These are phyloP conservation scores for Andrographis paniculata DNA, from an alignment of 305 asterid species.

Conservation along the genomic window DNA sequence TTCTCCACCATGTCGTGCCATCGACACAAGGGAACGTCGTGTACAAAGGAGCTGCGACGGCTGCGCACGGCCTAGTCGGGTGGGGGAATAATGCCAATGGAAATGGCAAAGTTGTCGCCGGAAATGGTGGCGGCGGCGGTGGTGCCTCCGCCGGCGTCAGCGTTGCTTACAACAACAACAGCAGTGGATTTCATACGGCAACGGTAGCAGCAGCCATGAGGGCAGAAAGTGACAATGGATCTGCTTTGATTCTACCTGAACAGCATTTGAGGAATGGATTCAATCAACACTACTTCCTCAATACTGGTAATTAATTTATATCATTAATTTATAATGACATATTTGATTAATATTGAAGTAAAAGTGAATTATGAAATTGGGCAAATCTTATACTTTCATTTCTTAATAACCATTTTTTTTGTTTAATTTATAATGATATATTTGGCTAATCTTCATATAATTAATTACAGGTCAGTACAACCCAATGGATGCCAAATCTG, in stretches of 20 bases:
- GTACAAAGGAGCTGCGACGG: conserved; percentile 28
- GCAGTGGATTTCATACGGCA: too few species aligned
- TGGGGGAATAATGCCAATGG: too few species aligned
- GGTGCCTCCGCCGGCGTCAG: too few species aligned
- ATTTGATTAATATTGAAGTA: background rate
- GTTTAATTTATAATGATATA: too few species aligned
- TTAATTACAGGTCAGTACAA: conserved; percentile 34
- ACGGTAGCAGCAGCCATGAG: conserved; percentile 11
- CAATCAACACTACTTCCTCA: conserved; percentile 37
- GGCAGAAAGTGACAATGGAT: conserved; percentile 28
- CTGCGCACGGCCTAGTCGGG: conserved; percentile 28
- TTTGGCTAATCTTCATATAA: too few species aligned
- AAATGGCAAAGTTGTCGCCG: conserved; percentile 21
- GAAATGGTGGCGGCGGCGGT: background rate
- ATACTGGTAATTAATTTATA: conserved; percentile 30
- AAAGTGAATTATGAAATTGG: background rate
- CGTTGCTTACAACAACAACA: background rate
- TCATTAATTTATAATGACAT: too few species aligned
- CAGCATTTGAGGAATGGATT: conserved; percentile 35
- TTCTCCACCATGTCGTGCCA: conserved; percentile 21
- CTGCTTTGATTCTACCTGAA: conserved; percentile 34
- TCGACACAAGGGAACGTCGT: conserved; percentile 23
- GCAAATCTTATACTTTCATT: too few species aligned
- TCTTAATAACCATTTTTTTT: too few species aligned
- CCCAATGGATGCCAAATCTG: conserved; percentile 35